Evolutionary conservation across 108 stramenopile genomes (phyloP), one percentile per base, ranked within the genome.

Genomic region (Fragilaria radians): DNA sequence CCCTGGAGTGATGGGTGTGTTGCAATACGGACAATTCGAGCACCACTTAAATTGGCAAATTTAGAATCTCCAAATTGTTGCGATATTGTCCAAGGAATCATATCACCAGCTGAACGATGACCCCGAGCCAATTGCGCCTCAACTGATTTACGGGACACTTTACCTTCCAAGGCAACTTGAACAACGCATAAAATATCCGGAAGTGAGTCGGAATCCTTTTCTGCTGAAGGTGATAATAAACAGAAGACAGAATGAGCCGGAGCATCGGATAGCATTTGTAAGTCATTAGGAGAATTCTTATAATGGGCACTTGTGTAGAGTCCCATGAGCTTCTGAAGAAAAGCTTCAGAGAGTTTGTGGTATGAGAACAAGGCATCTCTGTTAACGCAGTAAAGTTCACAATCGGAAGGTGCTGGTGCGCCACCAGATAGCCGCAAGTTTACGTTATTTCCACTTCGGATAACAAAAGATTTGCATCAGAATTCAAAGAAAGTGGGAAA

Each of bases 21-120:
- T n/a, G 99, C 99, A 26, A 99, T 85, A 21, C 99, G 83, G 26
- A 99, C 99, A 45, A 99, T 68, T 17, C 99, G 76, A 3, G 97
- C 99, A 27, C 99, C 99, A 48, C 88, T 90, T 57, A 98, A 71
- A 52, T 88, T 81, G 7, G 95, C 95, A 67, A 98, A 95, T 31
- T 91, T 91, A 11, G 81, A 75, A 81, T 98, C 99, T 46, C 97
- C 93, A 79, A 97, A 99, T 71, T 99, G 99, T 67, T 99, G 99
- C 31, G 92, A 80, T 48, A 99, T 76, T n/a, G 96, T 99, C 99
- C 99, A 99, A 2, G 99, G 99, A 66, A 99, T 97, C 36, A 99
- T 67, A 79, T 99, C 99, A 9, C 97, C 99, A 1, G 94, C 88
- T 1, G 94, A 89, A 25, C 97, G 73, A 65, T 98, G 91, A 1